Percentiles rank a stretch among this genome's conserved stretches.
phyloP scores from a whole-genome alignment of 441 rosid genomes.

The Raphanus hybrid region DNA sequence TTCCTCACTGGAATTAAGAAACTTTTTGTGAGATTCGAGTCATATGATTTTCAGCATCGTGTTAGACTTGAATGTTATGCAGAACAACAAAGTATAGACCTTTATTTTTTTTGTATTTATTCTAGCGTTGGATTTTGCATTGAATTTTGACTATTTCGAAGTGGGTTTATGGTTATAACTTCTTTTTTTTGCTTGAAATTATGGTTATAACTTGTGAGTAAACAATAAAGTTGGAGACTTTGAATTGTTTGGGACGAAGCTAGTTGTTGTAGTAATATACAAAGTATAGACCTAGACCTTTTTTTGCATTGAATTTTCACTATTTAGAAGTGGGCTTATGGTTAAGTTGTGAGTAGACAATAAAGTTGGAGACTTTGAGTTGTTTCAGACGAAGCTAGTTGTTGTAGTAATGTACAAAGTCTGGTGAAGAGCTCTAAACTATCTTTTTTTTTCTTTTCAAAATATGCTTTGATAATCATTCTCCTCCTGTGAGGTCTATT shows the following conservation, averaged over 20 bases:
- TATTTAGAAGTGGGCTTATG: conserved; percentile 3
- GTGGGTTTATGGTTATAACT: conserved; percentile 3
- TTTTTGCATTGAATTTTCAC: not conserved
- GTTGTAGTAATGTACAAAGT: conserved; percentile 1
- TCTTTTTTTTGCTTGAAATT: not conserved
- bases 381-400: conserved; percentile 21
- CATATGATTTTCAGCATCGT: no score
- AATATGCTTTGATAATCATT: conserved; percentile 2
- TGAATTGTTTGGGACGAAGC: conserved; percentile 16
- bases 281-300: not conserved
- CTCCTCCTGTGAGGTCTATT: conserved; percentile 24
- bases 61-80: no score
- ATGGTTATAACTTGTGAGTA: conserved; percentile 22
- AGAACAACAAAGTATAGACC: not conserved
- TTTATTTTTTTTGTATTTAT: not conserved
- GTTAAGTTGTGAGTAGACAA: conserved; percentile 21
- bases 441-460: not conserved
- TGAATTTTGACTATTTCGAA: not conserved
- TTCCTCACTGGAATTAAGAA: no score
- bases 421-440: conserved; percentile 22
- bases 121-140: not conserved
- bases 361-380: conserved; percentile 25
- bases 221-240: conserved; percentile 19
- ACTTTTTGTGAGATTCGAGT: no score
- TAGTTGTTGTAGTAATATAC: conserved; percentile 17